Conservation (phyloP, 2,329 filamentous ascomycete species). For the Magnaporthiopsis poae region DNA sequence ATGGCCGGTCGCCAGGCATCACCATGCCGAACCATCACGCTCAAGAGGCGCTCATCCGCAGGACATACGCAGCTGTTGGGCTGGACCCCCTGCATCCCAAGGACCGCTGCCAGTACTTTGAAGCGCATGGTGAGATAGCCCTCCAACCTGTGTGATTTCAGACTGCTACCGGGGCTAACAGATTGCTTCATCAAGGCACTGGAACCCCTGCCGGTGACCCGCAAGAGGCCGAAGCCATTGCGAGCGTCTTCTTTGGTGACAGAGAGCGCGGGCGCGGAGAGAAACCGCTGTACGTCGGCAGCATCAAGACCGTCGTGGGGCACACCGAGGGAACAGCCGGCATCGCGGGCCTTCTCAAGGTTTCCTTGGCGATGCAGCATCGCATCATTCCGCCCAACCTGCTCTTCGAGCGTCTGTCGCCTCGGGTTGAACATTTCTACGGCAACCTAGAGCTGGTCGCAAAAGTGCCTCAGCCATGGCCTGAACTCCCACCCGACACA, state of each 20-base stretch:
- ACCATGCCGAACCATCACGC: slow-evolving; percentile 35
- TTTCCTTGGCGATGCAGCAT: slow-evolving; percentile 5
- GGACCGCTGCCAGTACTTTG: slow-evolving; percentile 36
- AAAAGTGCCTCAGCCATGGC: background rate
- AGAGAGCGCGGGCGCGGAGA: background rate
- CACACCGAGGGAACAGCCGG: slow-evolving; percentile 40
- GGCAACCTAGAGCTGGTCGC: slow-evolving; percentile 16
- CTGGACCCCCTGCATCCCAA: slow-evolving; percentile 20
- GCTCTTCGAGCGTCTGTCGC: background rate
- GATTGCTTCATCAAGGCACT: slow-evolving; percentile 20
- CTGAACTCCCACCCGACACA: too few relatives aligned
- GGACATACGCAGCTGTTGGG: slow-evolving; percentile 29
- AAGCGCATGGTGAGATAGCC: slow-evolving; percentile 28
- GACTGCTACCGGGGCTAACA: too few relatives aligned
- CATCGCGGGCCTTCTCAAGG: slow-evolving; percentile 20
- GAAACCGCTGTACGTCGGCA: slow-evolving; percentile 24
- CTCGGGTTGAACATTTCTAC: slow-evolving; percentile 17
- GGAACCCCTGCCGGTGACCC: slow-evolving; percentile 47
- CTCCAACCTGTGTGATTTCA: too few relatives aligned
- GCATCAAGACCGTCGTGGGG: slow-evolving; percentile 31
- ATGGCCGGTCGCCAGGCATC: slow-evolving; percentile 37
- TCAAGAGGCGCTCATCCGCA: slow-evolving; percentile 29
- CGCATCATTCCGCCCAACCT: background rate
- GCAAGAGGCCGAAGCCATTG: slow-evolving; percentile 36
- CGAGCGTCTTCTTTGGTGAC: background rate